Conservation (phyloP, 2,329 filamentous ascomycete species). For the Trichoderma asperellum region DNA sequence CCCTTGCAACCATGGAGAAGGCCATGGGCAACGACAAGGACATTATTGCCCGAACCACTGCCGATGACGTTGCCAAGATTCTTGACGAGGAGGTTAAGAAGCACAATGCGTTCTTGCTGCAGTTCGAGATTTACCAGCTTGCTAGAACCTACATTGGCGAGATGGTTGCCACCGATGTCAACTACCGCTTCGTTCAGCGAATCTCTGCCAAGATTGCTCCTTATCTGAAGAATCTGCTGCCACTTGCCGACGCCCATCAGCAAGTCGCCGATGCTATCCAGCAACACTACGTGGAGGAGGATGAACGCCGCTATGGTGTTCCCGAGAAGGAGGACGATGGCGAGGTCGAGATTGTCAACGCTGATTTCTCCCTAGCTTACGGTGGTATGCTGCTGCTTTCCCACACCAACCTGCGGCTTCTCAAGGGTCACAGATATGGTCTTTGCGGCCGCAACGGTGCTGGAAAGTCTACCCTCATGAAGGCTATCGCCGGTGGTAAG, state of each 20-base stretch:
- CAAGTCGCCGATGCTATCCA: conserved; percentile 75
- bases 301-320: conserved; percentile 82
- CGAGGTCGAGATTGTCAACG: conserved; percentile 95
- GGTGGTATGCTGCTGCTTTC: conserved; percentile 96
- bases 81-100: conserved; percentile 78
- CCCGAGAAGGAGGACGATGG: conserved; percentile 87
- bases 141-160: conserved; percentile 75
- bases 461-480: conserved; percentile 99
- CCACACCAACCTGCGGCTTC: conserved; percentile 89
- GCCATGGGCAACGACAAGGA: conserved; percentile 79
- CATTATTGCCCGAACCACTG: conserved; percentile 67
- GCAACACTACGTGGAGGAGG: conserved; percentile 78
- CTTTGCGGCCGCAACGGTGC: conserved; percentile 96
- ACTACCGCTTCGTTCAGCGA: conserved; percentile 76
- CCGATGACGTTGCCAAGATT: conserved; percentile 73
- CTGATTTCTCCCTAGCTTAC: conserved; percentile 95
- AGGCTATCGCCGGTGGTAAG: conserved; percentile 92
- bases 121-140: conserved; percentile 66
- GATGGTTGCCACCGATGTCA: conserved; percentile 87
- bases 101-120: conserved; percentile 63
- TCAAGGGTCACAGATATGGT: conserved; percentile 97
- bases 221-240: conserved; percentile 74
- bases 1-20: conserved; percentile 85
- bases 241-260: conserved; percentile 61
- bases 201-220: conserved; percentile 70